A percentile compares a stretch with the other conserved stretches of the same genome.
phyloP scores from a whole-genome alignment of 192 early-diverging fungal species.

The Dissophora ornata region DNA sequence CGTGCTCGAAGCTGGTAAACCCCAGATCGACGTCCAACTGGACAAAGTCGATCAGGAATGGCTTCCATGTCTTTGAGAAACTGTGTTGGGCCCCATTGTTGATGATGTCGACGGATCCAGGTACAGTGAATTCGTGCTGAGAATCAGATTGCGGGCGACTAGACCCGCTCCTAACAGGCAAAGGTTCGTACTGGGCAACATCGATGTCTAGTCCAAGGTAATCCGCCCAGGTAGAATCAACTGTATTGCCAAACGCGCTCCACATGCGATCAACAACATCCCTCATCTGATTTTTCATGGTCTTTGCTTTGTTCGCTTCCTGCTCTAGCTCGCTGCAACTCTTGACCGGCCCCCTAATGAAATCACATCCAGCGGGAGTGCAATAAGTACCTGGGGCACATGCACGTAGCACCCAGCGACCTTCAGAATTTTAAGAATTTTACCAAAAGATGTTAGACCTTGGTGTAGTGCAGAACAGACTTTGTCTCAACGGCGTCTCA shows the following conservation, averaged over 20 bases:
- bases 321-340: slow-evolving; percentile 19
- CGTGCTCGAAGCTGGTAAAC: slow-evolving; percentile 4
- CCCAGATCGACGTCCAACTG: slow-evolving; percentile 24
- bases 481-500: neutral
- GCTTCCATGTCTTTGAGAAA: neutral
- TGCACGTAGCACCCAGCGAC: slow-evolving; percentile 4
- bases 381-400: slow-evolving; percentile 45
- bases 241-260: slow-evolving; percentile 9
- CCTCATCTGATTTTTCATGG: neutral
- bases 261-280: slow-evolving; percentile 23
- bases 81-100: neutral
- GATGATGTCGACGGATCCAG: neutral
- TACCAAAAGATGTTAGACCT: too few species aligned
- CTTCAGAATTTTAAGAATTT: slow-evolving; percentile 1
- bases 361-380: slow-evolving; percentile 29
- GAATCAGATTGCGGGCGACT: too few species aligned
- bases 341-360: slow-evolving; percentile 17
- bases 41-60: slow-evolving; percentile 42
- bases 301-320: neutral
- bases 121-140: neutral
- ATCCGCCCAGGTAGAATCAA: slow-evolving; percentile 14
- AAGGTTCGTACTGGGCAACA: neutral
- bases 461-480: too few species aligned
- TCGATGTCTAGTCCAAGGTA: slow-evolving; percentile 15
- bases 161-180: too few species aligned